phyloP scores from a whole-genome alignment of 441 rosid genomes.

The Euphorbia schlechtendalii region DNA sequence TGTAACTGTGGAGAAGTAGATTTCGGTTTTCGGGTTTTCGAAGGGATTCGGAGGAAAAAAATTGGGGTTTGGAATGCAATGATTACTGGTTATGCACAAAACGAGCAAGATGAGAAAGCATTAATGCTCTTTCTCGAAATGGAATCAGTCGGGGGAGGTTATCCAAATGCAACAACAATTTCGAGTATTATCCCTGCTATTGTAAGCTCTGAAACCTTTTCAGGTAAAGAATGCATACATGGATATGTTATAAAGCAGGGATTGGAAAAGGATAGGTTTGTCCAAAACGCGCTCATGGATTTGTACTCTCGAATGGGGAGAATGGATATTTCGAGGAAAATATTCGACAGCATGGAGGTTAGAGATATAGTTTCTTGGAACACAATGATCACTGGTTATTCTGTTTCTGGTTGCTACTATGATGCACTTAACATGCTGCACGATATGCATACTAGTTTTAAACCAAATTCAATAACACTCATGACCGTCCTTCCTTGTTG shows the following conservation, averaged over 20 bases:
- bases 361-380: conserved; percentile 82
- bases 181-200: conserved; percentile 69
- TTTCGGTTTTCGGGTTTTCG: conserved; percentile 57
- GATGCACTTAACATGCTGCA: conserved; percentile 55
- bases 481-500: conserved; percentile 82
- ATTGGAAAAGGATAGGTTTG: conserved; percentile 49
- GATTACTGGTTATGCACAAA: conserved; percentile 82
- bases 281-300: conserved; percentile 80
- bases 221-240: conserved; percentile 60
- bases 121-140: conserved; percentile 58
- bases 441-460: conserved; percentile 53
- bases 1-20: conserved; percentile 61
- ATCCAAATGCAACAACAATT: conserved; percentile 77
- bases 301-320: conserved; percentile 72
- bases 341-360: conserved; percentile 53
- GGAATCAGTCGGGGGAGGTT: conserved; percentile 49
- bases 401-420: conserved; percentile 39
- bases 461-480: conserved; percentile 72
- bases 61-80: conserved; percentile 83
- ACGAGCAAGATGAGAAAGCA: conserved; percentile 58
- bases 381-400: conserved; percentile 73
- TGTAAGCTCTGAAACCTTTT: conserved; percentile 46
- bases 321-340: conserved; percentile 40
- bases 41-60: conserved; percentile 36
- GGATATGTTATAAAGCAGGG: conserved; percentile 66